These are phyloP conservation scores for Lichtheimia corymbifera DNA, from an alignment of 371 early-diverging fungal species.

Conservation along the genomic window DNA sequence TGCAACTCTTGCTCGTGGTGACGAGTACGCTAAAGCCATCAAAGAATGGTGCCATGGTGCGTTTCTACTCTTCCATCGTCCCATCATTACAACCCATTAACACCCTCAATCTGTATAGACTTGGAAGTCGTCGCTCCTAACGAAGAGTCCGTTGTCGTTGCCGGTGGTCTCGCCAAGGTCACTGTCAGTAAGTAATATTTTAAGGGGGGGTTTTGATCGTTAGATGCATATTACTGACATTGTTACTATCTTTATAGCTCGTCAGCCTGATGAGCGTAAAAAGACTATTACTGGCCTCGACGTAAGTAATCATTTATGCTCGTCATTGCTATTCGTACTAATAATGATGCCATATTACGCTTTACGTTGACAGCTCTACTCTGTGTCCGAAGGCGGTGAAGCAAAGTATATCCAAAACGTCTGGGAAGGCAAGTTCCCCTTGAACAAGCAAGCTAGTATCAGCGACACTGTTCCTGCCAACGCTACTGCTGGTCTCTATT, in stretches of 20 bases:
- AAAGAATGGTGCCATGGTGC: constrained; percentile 47
- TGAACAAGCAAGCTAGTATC: constrained; percentile 38
- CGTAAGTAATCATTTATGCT: constrained; percentile 25
- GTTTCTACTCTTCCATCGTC: neutral
- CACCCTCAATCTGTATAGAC: constrained; percentile 8
- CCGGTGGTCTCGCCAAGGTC: constrained; percentile 36
- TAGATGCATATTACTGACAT: neutral
- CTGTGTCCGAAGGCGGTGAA: constrained; percentile 29
- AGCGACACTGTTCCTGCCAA: constrained; percentile 28
- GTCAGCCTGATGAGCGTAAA: constrained; percentile 20
- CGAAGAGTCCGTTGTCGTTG: constrained; percentile 23
- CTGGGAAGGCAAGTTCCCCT: constrained; percentile 37
- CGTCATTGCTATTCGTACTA: neutral
- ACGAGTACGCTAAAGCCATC: constrained; percentile 45
- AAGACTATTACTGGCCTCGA: constrained; percentile 49
- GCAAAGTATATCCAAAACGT: constrained; percentile 48
- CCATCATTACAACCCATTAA: neutral
- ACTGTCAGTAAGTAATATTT: constrained; percentile 31
- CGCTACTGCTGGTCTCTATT: constrained; percentile 44
- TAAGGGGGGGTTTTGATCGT: too few relatives aligned
- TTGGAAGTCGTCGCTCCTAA: constrained; percentile 17
- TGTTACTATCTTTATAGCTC: constrained; percentile 7
- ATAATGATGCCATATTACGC: neutral
- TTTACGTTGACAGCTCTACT: constrained; percentile 33
- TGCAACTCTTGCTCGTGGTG: constrained; percentile 36